Conservation (phyloP, 2,329 filamentous ascomycete species). For the Penicillium griseofulvum region DNA sequence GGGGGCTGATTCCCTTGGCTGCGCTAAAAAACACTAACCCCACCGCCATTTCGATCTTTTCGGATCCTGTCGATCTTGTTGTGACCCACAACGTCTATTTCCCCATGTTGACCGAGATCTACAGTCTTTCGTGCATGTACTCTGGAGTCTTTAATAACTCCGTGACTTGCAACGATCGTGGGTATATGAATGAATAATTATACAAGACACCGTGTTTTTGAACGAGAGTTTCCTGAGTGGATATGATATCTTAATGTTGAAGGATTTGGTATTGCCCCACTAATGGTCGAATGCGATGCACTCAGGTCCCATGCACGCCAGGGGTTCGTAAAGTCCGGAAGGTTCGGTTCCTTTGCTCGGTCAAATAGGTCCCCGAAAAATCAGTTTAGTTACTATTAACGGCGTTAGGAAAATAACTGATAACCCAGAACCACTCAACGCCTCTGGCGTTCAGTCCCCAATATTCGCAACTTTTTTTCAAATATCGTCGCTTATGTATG, state of each 20-base stretch:
- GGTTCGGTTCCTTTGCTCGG: background rate
- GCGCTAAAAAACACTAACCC: background rate
- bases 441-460: too few species aligned
- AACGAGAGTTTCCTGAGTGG: background rate
- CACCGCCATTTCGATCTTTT: constrained; percentile 1
- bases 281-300: background rate
- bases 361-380: background rate
- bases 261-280: background rate
- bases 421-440: background rate
- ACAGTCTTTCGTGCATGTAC: background rate
- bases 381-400: background rate
- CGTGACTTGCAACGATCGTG: background rate
- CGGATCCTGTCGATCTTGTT: background rate
- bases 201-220: background rate
- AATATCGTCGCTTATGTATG: background rate
- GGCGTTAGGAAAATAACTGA: background rate
- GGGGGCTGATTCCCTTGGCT: background rate
- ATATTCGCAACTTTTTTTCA: background rate
- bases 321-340: background rate
- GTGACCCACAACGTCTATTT: background rate
- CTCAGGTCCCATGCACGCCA: background rate
- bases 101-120: background rate
- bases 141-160: background rate
- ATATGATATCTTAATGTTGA: background rate
- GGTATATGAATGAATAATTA: background rate